Percentiles rank a stretch among this genome's conserved stretches.
These are phyloP conservation scores for Calamus simplicifolius DNA, from an alignment of 176 grass and related monocot genomes.

Conservation along the genomic window DNA sequence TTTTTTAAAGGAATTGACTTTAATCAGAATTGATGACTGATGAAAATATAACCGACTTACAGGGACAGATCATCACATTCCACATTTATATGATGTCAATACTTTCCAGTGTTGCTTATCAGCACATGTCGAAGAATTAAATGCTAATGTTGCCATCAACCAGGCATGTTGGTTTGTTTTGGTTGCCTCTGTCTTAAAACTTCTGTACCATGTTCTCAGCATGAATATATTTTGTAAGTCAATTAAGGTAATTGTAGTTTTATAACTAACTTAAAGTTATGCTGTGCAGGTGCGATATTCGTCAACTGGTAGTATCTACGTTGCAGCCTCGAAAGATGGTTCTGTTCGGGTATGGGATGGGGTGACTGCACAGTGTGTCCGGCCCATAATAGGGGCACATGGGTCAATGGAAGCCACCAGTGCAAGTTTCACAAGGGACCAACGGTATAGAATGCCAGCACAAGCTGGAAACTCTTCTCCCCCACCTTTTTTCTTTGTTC, in stretches of 20 bases:
- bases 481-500: too few relatives aligned
- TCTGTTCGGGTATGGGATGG: conserved; percentile 79
- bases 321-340: conserved; percentile 92
- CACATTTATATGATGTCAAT: conserved; percentile 95
- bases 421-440: too few relatives aligned
- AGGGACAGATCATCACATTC: conserved; percentile 90
- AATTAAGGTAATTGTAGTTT: background rate
- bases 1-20: background rate
- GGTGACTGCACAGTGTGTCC: conserved; percentile 72
- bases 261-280: background rate
- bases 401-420: too few relatives aligned
- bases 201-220: too few relatives aligned
- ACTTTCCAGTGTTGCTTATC: conserved; percentile 94
- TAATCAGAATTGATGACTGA: background rate
- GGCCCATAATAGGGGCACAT: conserved; percentile 76
- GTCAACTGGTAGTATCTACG: conserved; percentile 69
- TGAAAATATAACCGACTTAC: conserved; percentile 11
- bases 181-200: too few relatives aligned
- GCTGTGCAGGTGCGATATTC: conserved; percentile 64
- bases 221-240: background rate
- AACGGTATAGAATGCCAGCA: too few relatives aligned
- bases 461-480: too few relatives aligned
- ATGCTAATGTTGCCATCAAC: conserved; percentile 67
- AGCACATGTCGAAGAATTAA: conserved; percentile 49
- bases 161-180: conserved; percentile 37